Conservation (phyloP, 805 yeast genomes). For the Ogataea saltuana region DNA sequence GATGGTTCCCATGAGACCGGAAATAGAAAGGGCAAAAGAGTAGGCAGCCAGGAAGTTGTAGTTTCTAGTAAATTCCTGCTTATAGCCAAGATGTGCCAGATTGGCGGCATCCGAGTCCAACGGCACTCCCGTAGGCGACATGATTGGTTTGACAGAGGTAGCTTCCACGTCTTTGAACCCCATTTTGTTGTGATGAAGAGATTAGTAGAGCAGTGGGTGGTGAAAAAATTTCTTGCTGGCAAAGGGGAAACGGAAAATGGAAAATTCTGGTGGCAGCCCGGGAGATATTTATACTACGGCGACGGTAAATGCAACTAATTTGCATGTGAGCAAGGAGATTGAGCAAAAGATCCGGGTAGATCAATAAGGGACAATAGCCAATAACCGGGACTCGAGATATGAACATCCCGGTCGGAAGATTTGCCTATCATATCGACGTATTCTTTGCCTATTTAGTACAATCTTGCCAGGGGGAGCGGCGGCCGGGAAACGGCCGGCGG, state of each 20-base stretch:
- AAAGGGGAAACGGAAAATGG: background rate
- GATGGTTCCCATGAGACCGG: conserved; percentile 65
- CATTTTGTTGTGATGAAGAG: conserved; percentile 8
- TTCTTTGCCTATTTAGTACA: conserved; percentile 5
- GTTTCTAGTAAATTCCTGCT: conserved; percentile 58
- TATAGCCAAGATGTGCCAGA: conserved; percentile 53
- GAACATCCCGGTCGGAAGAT: too few species aligned
- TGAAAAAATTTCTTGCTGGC: conserved; percentile 7
- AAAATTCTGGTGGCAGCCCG: background rate
- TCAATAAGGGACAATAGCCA: too few species aligned
- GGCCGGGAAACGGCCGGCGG: background rate
- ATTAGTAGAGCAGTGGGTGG: background rate
- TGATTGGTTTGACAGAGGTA: conserved; percentile 17
- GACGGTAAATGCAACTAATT: too few species aligned
- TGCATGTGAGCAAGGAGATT: too few species aligned
- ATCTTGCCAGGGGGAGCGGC: background rate
- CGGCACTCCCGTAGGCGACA: conserved; percentile 25
- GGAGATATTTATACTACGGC: background rate
- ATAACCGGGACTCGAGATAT: too few species aligned
- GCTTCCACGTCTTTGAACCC: conserved; percentile 23
- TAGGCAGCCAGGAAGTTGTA: conserved; percentile 62
- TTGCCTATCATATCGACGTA: background rate
- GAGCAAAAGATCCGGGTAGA: too few species aligned
- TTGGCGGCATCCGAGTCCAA: conserved; percentile 36
- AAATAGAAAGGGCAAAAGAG: conserved; percentile 64